Evolutionary conservation across 768 basidiomycete genomes (phyloP).

Genomic region (Melanogaster broomeanus): DNA sequence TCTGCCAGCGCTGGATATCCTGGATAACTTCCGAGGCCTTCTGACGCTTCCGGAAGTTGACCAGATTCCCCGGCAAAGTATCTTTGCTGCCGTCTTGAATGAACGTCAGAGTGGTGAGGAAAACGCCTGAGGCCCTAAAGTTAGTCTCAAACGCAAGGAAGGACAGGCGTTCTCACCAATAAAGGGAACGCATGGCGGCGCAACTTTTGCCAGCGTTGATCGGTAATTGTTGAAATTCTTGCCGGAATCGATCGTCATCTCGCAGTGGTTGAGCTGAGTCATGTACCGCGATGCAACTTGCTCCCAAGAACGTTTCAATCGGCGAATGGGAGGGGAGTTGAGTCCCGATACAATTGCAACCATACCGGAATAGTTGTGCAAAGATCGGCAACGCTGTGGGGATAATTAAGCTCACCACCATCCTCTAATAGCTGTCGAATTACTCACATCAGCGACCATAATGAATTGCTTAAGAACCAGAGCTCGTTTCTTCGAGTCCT

Average conservation of each 20-base stretch:
- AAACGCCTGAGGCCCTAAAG: slow-evolving; percentile 65
- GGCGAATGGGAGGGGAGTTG: slow-evolving; percentile 89
- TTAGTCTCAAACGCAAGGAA: neutral
- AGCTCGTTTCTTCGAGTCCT: slow-evolving; percentile 84
- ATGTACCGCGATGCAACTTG: slow-evolving; percentile 76
- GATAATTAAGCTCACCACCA: slow-evolving; percentile 7
- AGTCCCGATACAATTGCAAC: slow-evolving; percentile 93
- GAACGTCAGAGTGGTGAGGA: slow-evolving; percentile 95
- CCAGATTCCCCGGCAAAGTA: slow-evolving; percentile 70
- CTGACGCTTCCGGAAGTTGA: slow-evolving; percentile 96
- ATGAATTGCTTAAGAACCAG: slow-evolving; percentile 88
- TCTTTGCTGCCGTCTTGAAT: slow-evolving; percentile 97
- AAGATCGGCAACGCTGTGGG: slow-evolving; percentile 77
- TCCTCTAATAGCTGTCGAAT: neutral
- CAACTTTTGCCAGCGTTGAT: slow-evolving; percentile 75
- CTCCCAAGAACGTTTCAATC: slow-evolving; percentile 94
- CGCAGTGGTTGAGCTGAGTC: slow-evolving; percentile 74
- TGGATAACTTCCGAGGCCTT: slow-evolving; percentile 96
- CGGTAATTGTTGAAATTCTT: slow-evolving; percentile 95
- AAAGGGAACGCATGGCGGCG: slow-evolving; percentile 95
- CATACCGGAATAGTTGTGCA: slow-evolving; percentile 98
- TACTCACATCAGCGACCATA: slow-evolving; percentile 82
- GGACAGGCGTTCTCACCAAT: slow-evolving; percentile 70
- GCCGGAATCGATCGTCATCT: slow-evolving; percentile 88
- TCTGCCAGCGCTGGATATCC: slow-evolving; percentile 96